These are phyloP conservation scores for Salix exigua DNA, from an alignment of 345 rosid genomes.

Conservation along the genomic window DNA sequence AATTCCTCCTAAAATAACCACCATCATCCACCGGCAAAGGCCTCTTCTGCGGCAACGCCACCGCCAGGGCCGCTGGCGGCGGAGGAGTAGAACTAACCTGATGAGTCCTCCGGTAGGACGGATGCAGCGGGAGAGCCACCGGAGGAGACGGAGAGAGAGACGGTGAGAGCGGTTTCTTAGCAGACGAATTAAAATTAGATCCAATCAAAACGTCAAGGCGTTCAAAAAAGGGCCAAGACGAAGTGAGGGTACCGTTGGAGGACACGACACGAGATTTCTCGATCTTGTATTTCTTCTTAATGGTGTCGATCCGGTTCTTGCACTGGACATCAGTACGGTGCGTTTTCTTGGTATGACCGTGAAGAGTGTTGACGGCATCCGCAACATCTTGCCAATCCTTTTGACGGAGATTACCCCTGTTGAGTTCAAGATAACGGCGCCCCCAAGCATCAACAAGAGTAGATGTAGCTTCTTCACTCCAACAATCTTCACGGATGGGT, in stretches of 20 bases:
- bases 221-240: conserved; percentile 83
- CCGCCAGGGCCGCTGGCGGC: conserved; percentile 34
- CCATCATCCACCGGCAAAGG: conserved; percentile 42
- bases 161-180: conserved; percentile 30
- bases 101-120: conserved; percentile 23
- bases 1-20: conserved; percentile 58
- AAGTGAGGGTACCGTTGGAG: conserved; percentile 47
- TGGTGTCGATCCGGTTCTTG: conserved; percentile 94
- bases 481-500: conserved; percentile 91
- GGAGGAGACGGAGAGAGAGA: conserved; percentile 50
- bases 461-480: conserved; percentile 97
- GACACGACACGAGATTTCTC: conserved; percentile 76
- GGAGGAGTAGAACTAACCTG: conserved; percentile 27
- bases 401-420: conserved; percentile 93
- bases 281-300: conserved; percentile 91
- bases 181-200: conserved; percentile 37
- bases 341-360: conserved; percentile 78
- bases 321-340: conserved; percentile 97
- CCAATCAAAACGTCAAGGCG: conserved; percentile 77
- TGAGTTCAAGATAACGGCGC: conserved; percentile 73
- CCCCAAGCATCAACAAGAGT: conserved; percentile 98
- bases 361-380: conserved; percentile 82
- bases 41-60: conserved; percentile 70
- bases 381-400: conserved; percentile 99
- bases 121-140: conserved; percentile 38